phyloP scores from a whole-genome alignment of 768 basidiomycete genomes.

The Suillus variegatus region DNA sequence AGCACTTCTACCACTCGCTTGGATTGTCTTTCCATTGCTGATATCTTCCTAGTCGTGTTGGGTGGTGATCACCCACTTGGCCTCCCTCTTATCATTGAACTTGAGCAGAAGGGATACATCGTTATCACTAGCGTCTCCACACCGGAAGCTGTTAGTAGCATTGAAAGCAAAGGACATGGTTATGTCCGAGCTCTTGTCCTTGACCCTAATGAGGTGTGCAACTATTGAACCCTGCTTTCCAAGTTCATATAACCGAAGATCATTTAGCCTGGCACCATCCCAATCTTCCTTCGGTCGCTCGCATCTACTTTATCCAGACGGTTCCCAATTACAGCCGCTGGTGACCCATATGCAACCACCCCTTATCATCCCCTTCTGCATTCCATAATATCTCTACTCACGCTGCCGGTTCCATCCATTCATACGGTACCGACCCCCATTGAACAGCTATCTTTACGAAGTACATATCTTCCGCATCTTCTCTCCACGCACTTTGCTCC shows the following conservation, averaged over 20 bases:
- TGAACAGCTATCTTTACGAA: constrained; percentile 65
- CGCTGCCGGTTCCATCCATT: constrained; percentile 47
- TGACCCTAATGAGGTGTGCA: constrained; percentile 71
- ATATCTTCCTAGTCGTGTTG: constrained; percentile 57
- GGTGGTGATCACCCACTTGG: constrained; percentile 79
- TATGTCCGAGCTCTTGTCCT: constrained; percentile 82
- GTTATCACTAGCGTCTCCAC: constrained; percentile 79
- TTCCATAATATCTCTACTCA: constrained; percentile 75
- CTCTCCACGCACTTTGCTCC: constrained; percentile 76
- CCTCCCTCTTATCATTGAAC: constrained; percentile 67
- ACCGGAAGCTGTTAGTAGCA: constrained; percentile 58
- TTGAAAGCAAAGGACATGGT: constrained; percentile 71
- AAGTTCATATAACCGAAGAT: constrained; percentile 11
- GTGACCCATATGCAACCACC: constrained; percentile 77
- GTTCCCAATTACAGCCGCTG: constrained; percentile 76
- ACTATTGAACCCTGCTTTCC: neutral
- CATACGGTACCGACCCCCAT: constrained; percentile 54
- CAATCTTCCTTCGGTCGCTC: constrained; percentile 79
- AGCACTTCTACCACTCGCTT: constrained; percentile 15
- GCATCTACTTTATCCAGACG: constrained; percentile 77
- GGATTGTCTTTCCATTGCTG: neutral
- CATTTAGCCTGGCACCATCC: constrained; percentile 65
- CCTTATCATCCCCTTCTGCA: constrained; percentile 70
- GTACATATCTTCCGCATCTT: constrained; percentile 70
- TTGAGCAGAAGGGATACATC: constrained; percentile 81